These are phyloP conservation scores for Dioscorea cayenensis DNA, from an alignment of 116 monocot genomes.

Conservation along the genomic window DNA sequence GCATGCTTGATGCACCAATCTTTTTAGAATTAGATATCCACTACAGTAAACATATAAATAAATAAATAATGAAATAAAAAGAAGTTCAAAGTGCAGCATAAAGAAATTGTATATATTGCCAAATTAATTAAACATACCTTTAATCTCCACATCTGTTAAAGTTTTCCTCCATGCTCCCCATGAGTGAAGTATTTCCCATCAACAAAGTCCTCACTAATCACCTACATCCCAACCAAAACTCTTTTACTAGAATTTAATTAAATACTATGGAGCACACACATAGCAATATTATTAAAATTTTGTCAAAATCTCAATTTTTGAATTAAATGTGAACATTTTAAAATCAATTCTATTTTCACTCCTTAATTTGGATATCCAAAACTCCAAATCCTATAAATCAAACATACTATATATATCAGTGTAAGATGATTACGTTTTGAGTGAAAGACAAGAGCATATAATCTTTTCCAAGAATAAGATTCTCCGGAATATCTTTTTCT, in stretches of 20 bases:
- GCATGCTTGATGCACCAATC: slow-evolving; percentile 38
- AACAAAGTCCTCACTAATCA: slow-evolving; percentile 42
- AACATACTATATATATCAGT: background rate
- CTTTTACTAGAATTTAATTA: no score
- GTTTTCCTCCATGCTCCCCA: slow-evolving; percentile 29
- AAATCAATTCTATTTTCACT: no score
- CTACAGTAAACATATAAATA: background rate
- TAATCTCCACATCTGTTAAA: slow-evolving; percentile 27
- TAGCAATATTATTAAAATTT: no score
- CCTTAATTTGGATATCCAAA: no score
- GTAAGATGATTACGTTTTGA: slow-evolving; percentile 18
- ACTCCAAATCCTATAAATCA: no score
- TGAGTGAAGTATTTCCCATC: slow-evolving; percentile 43
- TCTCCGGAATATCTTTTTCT: slow-evolving; percentile 14
- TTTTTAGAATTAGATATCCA: slow-evolving; percentile 37
- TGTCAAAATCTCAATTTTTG: no score
- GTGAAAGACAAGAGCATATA: slow-evolving; percentile 35
- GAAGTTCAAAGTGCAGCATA: no score
- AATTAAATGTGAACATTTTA: no score
- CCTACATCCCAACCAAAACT: slow-evolving; percentile 8
- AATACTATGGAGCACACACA: no score
- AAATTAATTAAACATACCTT: background rate
- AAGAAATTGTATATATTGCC: background rate
- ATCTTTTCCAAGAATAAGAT: slow-evolving; percentile 20
- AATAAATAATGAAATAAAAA: no score